Evolutionary conservation across 805 yeast species (phyloP).

Genomic region (Dipodascus albidus): DNA sequence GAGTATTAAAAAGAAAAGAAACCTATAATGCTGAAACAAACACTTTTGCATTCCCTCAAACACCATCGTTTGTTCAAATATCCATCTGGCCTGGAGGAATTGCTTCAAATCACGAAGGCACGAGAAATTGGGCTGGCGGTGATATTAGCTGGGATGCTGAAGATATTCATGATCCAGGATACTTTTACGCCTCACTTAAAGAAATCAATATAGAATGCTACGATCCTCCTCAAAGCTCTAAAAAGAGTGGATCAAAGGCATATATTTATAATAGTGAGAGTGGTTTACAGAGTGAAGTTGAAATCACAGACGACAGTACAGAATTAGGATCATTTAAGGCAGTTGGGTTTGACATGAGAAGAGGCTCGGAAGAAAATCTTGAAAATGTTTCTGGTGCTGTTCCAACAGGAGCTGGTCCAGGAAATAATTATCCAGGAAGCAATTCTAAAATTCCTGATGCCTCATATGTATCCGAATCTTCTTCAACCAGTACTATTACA

Average conservation of each 20-base stretch:
- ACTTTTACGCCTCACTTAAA: conserved; percentile 57
- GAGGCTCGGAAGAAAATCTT: conserved; percentile 5
- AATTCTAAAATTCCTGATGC: conserved; percentile 5
- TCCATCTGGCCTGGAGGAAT: conserved; percentile 48
- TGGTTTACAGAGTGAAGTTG: conserved; percentile 34
- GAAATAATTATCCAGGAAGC: conserved; percentile 4
- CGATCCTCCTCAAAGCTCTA: conserved; percentile 53
- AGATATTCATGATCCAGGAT: conserved; percentile 70
- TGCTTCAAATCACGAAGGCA: conserved; percentile 41
- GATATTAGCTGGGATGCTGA: conserved; percentile 66
- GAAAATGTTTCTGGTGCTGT: conserved; percentile 7
- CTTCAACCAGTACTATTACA: too few relatives aligned
- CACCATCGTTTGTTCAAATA: conserved; percentile 75
- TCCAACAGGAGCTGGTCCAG: conserved; percentile 5
- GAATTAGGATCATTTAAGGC: conserved; percentile 49
- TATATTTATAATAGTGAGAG: conserved; percentile 44
- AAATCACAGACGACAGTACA: conserved; percentile 52
- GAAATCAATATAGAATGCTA: conserved; percentile 55
- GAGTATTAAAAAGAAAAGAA: conserved; percentile 46
- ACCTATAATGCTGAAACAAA: conserved; percentile 51
- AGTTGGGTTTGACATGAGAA: conserved; percentile 44
- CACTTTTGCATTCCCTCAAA: conserved; percentile 72
- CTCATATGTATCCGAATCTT: conserved; percentile 7
- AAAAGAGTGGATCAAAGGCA: conserved; percentile 34
- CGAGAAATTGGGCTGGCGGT: conserved; percentile 85